phyloP scores from a whole-genome alignment of 1,284 basidiomycete genomes.

The Ganoderma leucocontextum region DNA sequence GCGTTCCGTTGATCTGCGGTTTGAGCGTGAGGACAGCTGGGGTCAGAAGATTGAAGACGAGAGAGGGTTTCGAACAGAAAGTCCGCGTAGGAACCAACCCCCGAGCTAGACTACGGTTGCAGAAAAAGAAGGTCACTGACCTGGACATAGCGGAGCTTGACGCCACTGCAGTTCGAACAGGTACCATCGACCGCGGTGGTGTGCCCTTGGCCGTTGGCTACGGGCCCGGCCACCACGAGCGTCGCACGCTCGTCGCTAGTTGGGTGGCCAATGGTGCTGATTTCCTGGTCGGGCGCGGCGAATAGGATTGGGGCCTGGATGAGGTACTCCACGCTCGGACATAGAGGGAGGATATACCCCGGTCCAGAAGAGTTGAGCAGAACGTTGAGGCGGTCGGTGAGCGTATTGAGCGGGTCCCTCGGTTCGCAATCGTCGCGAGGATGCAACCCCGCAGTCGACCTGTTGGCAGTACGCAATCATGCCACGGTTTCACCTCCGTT shows the following conservation, averaged over 20 bases:
- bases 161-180: slow-evolving; percentile 62
- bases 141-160: slow-evolving; percentile 76
- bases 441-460: slow-evolving; percentile 22
- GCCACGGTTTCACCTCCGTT: slow-evolving; percentile 1
- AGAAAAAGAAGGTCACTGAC: slow-evolving; percentile 44
- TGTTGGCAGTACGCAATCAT: slow-evolving; percentile 8
- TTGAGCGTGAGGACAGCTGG: slow-evolving; percentile 11
- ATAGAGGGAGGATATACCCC: slow-evolving; percentile 72
- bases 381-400: slow-evolving; percentile 75
- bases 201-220: slow-evolving; percentile 64
- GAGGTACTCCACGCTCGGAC: slow-evolving; percentile 66
- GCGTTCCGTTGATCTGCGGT: slow-evolving; percentile 71
- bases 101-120: background rate
- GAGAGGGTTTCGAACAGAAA: background rate
- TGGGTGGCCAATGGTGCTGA: slow-evolving; percentile 80
- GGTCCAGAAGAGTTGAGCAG: slow-evolving; percentile 70
- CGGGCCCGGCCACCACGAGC: slow-evolving; percentile 63
- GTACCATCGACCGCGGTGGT: slow-evolving; percentile 77
- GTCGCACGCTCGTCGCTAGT: slow-evolving; percentile 61
- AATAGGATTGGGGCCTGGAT: slow-evolving; percentile 73
- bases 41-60: slow-evolving; percentile 7
- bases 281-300: slow-evolving; percentile 74
- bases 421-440: slow-evolving; percentile 52
- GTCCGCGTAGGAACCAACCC: slow-evolving; percentile 6
- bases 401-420: slow-evolving; percentile 65